These are phyloP conservation scores for Sordariomycetes sp. DNA, from an alignment of 2,329 filamentous ascomycete genomes.

Conservation along the genomic window DNA sequence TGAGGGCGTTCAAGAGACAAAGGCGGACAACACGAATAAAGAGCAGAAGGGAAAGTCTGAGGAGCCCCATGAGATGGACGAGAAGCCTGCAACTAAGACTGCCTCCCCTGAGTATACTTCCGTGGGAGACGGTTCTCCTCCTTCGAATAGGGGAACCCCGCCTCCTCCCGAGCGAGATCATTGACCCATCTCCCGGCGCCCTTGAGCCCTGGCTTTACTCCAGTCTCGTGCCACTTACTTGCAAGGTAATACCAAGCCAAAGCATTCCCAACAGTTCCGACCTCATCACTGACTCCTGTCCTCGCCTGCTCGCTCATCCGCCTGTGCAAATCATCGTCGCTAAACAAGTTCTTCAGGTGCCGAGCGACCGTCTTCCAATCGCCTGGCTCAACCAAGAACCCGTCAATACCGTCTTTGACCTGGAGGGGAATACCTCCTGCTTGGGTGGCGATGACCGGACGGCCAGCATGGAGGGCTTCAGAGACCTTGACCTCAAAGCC, in stretches of 20 bases:
- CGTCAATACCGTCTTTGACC: constrained; percentile 61
- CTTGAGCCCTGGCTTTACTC: constrained; percentile 35
- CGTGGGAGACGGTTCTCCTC: constrained; percentile 52
- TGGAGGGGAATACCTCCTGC: constrained; percentile 78
- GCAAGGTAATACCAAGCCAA: constrained; percentile 73
- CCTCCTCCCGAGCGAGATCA: constrained; percentile 31
- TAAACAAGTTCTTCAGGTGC: constrained; percentile 58
- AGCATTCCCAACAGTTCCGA: constrained; percentile 72
- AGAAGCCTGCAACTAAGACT: no score
- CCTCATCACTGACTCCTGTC: constrained; percentile 67
- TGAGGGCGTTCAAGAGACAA: no score
- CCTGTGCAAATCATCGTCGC: constrained; percentile 52
- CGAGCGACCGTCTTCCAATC: constrained; percentile 62
- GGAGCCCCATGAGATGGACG: no score
- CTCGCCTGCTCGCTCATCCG: constrained; percentile 57
- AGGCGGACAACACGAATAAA: no score
- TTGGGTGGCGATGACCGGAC: constrained; percentile 65
- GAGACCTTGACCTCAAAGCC: constrained; percentile 84
- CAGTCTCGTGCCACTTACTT: constrained; percentile 50
- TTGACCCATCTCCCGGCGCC: constrained; percentile 40
- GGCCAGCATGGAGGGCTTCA: constrained; percentile 71
- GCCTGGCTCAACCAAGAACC: constrained; percentile 63
- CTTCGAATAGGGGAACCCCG: constrained; percentile 46
- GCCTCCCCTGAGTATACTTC: constrained; percentile 4
- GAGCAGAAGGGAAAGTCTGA: no score